Evolutionary conservation across 768 basidiomycete species (phyloP).

Genomic region (Arthromyces matolae): DNA sequence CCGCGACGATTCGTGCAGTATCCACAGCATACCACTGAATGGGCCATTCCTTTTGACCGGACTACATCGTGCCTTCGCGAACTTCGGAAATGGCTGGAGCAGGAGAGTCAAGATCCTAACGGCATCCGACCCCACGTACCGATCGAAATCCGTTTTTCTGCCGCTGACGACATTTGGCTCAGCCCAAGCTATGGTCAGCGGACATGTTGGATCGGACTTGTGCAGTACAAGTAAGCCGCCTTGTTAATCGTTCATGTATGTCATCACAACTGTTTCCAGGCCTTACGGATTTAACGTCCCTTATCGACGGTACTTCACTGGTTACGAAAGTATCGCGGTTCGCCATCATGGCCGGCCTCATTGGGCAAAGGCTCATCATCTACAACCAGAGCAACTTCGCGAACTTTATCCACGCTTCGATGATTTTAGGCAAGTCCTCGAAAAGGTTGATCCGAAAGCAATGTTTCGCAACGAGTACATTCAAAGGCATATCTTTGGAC

Average conservation of each 20-base stretch:
- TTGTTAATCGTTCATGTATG: slow-evolving; percentile 3
- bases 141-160: slow-evolving; percentile 87
- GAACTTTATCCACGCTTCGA: slow-evolving; percentile 77
- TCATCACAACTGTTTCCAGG: slow-evolving; percentile 35
- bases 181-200: slow-evolving; percentile 77
- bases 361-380: slow-evolving; percentile 91
- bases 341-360: slow-evolving; percentile 82
- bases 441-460: slow-evolving; percentile 68
- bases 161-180: slow-evolving; percentile 89
- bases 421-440: slow-evolving; percentile 66
- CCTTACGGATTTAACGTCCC: slow-evolving; percentile 83
- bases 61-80: slow-evolving; percentile 67
- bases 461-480: slow-evolving; percentile 89
- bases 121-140: slow-evolving; percentile 90
- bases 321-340: slow-evolving; percentile 69
- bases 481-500: slow-evolving; percentile 80
- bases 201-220: slow-evolving; percentile 94
- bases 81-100: slow-evolving; percentile 66
- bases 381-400: slow-evolving; percentile 61
- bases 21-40: slow-evolving; percentile 92
- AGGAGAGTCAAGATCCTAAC: slow-evolving; percentile 59
- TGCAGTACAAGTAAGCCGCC: slow-evolving; percentile 87
- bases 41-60: slow-evolving; percentile 78
- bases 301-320: slow-evolving; percentile 72
- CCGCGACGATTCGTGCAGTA: slow-evolving; percentile 54